phyloP scores from a whole-genome alignment of 768 basidiomycete genomes.

The Leccinellum luteum region DNA sequence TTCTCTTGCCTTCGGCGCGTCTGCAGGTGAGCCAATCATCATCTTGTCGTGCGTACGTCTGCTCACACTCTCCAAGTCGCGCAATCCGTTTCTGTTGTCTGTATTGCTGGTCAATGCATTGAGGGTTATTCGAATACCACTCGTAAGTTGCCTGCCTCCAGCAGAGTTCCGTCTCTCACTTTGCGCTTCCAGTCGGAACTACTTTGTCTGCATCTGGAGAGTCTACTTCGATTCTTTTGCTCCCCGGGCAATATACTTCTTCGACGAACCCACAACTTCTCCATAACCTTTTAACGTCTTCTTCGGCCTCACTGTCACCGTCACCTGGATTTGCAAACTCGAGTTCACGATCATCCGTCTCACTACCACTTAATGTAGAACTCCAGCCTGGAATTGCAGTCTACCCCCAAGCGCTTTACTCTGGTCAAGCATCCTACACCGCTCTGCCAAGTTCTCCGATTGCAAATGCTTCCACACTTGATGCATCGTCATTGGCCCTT shows the following conservation, averaged over 20 bases:
- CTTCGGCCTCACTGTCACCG: conserved; percentile 55
- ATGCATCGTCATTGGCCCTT: conserved; percentile 63
- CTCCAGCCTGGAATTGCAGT: conserved; percentile 65
- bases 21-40: conserved; percentile 34
- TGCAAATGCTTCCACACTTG: conserved; percentile 46
- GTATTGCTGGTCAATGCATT: conserved; percentile 87
- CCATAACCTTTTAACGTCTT: conserved; percentile 62
- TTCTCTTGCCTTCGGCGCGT: conserved; percentile 37
- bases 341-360: conserved; percentile 40
- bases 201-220: conserved; percentile 55
- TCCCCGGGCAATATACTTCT: conserved; percentile 75
- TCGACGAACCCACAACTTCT: conserved; percentile 71
- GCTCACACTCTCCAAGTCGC: conserved; percentile 40
- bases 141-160: conserved; percentile 39
- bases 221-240: conserved; percentile 55
- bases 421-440: conserved; percentile 61
- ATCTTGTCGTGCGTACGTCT: neutral
- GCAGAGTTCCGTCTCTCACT: conserved; percentile 12
- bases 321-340: conserved; percentile 65
- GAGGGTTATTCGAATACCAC: conserved; percentile 75
- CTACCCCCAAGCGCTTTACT: conserved; percentile 62
- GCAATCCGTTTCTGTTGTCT: conserved; percentile 63
- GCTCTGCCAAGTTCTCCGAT: conserved; percentile 50
- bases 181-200: conserved; percentile 56
- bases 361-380: conserved; percentile 66